phyloP scores from a whole-genome alignment of 148 eudicot species.

The Rhododendron simsii region DNA sequence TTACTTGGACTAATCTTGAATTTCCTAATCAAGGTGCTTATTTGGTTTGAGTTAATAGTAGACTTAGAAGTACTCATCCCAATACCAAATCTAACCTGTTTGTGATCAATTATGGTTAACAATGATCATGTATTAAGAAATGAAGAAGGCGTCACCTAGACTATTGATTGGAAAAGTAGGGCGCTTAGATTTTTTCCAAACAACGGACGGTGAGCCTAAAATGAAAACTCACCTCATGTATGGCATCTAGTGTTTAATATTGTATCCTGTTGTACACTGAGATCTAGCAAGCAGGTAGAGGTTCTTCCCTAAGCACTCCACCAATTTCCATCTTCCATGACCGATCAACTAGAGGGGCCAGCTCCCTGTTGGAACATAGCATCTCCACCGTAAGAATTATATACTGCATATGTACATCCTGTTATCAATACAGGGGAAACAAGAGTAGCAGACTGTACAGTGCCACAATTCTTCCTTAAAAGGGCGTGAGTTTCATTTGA shows the following conservation, averaged over 20 bases:
- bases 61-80: background rate
- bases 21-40: background rate
- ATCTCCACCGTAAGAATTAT: background rate
- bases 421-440: background rate
- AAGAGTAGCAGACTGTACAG: background rate
- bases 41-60: background rate
- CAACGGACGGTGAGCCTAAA: background rate
- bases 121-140: background rate
- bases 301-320: conserved; percentile 65
- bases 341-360: conserved; percentile 72
- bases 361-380: conserved; percentile 47
- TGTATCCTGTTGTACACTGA: background rate
- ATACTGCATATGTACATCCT: background rate
- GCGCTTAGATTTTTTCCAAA: background rate
- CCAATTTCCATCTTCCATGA: conserved; percentile 96
- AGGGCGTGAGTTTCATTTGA: background rate
- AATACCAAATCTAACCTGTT: background rate
- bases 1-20: background rate
- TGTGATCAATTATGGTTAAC: background rate
- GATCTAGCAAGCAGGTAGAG: conserved; percentile 37
- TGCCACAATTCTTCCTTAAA: background rate
- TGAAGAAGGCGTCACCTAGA: background rate
- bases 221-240: background rate
- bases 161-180: background rate
- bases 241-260: background rate